Evolutionary conservation across 495 filamentous ascomycete species (phyloP).

Genomic region (Penicillium manginii): DNA sequence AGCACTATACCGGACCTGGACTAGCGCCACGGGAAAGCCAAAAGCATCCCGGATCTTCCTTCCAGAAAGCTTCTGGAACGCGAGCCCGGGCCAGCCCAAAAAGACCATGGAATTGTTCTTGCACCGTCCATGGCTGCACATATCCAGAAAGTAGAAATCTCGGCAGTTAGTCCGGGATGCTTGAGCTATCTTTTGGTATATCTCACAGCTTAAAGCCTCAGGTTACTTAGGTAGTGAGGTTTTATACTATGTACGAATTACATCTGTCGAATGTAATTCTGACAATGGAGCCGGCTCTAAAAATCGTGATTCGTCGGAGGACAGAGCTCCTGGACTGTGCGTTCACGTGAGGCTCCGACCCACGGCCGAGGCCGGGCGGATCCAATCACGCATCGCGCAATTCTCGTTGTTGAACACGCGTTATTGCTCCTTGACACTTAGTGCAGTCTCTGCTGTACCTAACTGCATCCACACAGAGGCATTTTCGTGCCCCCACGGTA

Average conservation of each 20-base stretch:
- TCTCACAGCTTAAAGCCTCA: too few relatives aligned
- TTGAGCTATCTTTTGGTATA: not conserved
- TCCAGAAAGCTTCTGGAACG: conserved; percentile 35
- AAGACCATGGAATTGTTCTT: conserved; percentile 19
- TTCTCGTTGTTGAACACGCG: conserved; percentile 1
- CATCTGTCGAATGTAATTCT: not conserved
- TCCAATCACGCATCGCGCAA: conserved; percentile 21
- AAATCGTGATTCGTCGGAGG: conserved; percentile 30
- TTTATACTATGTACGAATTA: not conserved
- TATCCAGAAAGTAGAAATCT: not conserved
- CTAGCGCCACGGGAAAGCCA: conserved; percentile 2
- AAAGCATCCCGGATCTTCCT: conserved; percentile 27
- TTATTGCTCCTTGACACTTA: not conserved
- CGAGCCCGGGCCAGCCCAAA: conserved; percentile 3
- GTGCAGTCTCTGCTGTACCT: not conserved
- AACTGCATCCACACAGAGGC: not conserved
- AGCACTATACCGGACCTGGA: not conserved
- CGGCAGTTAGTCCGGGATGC: not conserved
- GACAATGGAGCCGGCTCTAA: not conserved
- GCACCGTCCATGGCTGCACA: not conserved
- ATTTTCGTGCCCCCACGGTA: not conserved
- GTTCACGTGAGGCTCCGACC: conserved; percentile 27
- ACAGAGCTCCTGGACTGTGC: conserved; percentile 29
- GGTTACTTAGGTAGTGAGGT: too few relatives aligned
- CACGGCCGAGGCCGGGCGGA: conserved; percentile 9